Percentiles rank a stretch among this genome's conserved stretches.
Conservation (phyloP, 75 land plant genomes). For the Pseudotsuga menziesii region DNA sequence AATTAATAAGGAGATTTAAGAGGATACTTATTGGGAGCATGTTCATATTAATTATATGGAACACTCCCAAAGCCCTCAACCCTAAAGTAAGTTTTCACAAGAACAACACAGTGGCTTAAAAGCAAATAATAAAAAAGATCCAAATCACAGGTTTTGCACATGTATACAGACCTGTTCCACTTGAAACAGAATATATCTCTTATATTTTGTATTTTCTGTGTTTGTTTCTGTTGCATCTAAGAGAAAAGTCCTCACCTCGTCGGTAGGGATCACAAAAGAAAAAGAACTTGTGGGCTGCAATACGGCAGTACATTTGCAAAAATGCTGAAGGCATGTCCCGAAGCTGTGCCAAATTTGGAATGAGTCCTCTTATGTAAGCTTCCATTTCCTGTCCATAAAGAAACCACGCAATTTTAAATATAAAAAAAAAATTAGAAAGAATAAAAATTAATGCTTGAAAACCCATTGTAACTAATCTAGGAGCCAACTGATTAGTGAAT, state of each 20-base stretch:
- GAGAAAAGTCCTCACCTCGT: conserved; percentile 53
- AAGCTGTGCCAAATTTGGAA: conserved; percentile 96
- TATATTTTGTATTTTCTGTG: neutral
- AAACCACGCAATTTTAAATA: neutral
- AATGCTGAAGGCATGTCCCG: conserved; percentile 87
- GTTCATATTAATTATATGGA: too few relatives aligned
- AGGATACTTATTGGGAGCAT: too few relatives aligned
- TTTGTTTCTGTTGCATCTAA: neutral
- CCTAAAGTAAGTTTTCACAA: too few relatives aligned
- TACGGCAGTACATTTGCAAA: conserved; percentile 91
- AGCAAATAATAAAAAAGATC: neutral
- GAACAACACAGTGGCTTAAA: neutral
- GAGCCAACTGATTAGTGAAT: too few relatives aligned
- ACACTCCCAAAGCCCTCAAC: too few relatives aligned
- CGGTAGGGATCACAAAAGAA: conserved; percentile 99
- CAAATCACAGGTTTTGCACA: neutral
- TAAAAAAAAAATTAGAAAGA: neutral
- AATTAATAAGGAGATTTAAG: too few relatives aligned
- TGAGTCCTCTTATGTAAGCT: conserved; percentile 92
- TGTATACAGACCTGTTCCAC: neutral
- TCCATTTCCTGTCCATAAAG: conserved; percentile 83
- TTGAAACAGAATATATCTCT: neutral
- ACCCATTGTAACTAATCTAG: too few relatives aligned
- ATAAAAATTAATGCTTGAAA: too few relatives aligned
- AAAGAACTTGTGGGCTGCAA: conserved; percentile 97